Evolutionary conservation across 371 early-diverging fungal genomes (phyloP), one percentile per base, ranked within the genome.

Genomic region (Mortierella sp.): DNA sequence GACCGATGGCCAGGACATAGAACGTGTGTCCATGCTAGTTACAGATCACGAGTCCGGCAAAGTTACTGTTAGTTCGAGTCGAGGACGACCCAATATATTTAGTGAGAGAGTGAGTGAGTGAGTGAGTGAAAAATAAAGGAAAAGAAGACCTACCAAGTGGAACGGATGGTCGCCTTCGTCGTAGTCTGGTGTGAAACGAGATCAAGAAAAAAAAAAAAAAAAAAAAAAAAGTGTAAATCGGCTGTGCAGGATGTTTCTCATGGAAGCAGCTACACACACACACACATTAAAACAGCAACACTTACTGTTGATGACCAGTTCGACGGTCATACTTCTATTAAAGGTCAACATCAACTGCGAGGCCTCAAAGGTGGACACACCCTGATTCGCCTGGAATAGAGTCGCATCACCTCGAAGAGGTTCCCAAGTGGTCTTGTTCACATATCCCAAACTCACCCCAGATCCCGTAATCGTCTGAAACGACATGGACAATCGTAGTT

Each of bases 381-480:
- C 64, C 14, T 50, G 43, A 18, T 64, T 47, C 15, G 68, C 63
- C 53, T 74, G 74, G 59, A 68, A 74, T 0, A 74, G 44, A 0
- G 74, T 74, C 6, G 74, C 56, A 16, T 74, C 61, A 25, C 37
- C 58, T 57, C 47, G 62, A 18, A 74, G 60, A 0, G 74, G 74
- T 6, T 55, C 47, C 74, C 74, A 74, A 7, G 74, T 68, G 2
- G 68, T 74, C 14, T 55, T 30, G 26, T 74, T 68, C 55, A 74
- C 50, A 46, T 74, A 74, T 1, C 68, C 74, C 12, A 63, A 44
- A 48, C 64, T 68, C 43, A 60, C 19, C 7, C 48, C 60, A 5
- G 58, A 52, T 5, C 50, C 30, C 19, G 44, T 59, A n/a, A 68
- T 64, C 4, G 74, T 74, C 57, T 74, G 60, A 57, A 74, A 74